Evolutionary conservation across 2,329 filamentous ascomycete species (phyloP).

Genomic region (Fusarium sp.): DNA sequence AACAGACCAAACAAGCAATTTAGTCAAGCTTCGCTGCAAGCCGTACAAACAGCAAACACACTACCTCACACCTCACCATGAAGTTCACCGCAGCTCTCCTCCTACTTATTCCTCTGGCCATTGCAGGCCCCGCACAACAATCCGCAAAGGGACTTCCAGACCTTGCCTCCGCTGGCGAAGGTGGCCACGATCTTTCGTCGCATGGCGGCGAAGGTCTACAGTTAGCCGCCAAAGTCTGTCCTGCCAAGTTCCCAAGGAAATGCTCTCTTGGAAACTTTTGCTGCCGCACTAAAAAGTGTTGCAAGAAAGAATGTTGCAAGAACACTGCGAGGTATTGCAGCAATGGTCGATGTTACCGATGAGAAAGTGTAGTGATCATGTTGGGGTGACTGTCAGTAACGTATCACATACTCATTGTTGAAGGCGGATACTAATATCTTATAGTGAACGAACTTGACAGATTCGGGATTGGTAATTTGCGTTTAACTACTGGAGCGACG

Average conservation of each 20-base stretch:
- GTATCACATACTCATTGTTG: too few relatives aligned
- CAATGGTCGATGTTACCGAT: conserved; percentile 30
- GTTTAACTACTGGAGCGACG: too few relatives aligned
- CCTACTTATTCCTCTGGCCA: conserved; percentile 20
- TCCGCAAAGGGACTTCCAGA: conserved; percentile 25
- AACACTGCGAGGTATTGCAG: conserved; percentile 31
- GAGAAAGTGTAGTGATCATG: background rate
- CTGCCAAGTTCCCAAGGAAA: conserved; percentile 32
- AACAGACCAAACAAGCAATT: too few relatives aligned
- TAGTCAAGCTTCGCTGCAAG: too few relatives aligned
- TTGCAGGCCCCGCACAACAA: conserved; percentile 16
- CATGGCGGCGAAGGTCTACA: conserved; percentile 4
- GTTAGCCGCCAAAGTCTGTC: conserved; percentile 19
- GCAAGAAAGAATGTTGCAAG: conserved; percentile 31
- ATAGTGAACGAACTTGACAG: too few relatives aligned
- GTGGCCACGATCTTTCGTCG: conserved; percentile 6
- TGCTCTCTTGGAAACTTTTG: conserved; percentile 28
- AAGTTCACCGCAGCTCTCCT: conserved; percentile 19
- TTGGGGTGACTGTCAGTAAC: too few relatives aligned
- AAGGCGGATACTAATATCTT: too few relatives aligned
- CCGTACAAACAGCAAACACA: too few relatives aligned
- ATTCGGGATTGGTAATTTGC: too few relatives aligned
- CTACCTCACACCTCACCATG: conserved; percentile 9
- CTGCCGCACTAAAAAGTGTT: conserved; percentile 34
- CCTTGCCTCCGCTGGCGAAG: conserved; percentile 14